Conservation (phyloP, 345 rosid species). For the Xanthoceras sorbifolium region DNA sequence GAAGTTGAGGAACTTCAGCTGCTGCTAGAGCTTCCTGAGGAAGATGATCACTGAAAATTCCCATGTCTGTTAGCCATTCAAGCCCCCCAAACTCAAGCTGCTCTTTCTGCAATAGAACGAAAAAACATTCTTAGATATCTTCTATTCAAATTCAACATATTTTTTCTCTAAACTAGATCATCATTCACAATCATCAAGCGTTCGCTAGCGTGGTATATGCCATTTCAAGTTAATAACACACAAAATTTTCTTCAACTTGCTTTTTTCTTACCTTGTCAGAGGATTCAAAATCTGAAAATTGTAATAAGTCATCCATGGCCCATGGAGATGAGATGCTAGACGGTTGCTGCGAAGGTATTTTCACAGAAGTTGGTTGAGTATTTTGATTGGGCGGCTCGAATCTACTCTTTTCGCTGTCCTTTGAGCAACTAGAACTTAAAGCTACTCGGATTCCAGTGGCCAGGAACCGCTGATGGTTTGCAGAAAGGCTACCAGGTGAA, state of each 20-base stretch:
- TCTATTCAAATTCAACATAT: background rate
- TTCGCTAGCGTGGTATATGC: background rate
- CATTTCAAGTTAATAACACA: background rate
- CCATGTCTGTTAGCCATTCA: slow-evolving; percentile 83
- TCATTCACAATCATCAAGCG: background rate
- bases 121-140: background rate
- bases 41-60: slow-evolving; percentile 63
- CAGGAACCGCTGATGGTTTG: slow-evolving; percentile 84
- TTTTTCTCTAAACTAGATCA: background rate
- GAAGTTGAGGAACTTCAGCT: slow-evolving; percentile 92
- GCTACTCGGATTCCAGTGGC: slow-evolving; percentile 94
- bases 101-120: slow-evolving; percentile 54
- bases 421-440: slow-evolving; percentile 59
- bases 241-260: background rate
- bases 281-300: slow-evolving; percentile 66
- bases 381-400: slow-evolving; percentile 68
- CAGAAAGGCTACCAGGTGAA: slow-evolving; percentile 70
- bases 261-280: slow-evolving; percentile 61
- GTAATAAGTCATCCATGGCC: slow-evolving; percentile 78
- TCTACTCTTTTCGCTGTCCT: slow-evolving; percentile 42
- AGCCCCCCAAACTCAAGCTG: slow-evolving; percentile 75
- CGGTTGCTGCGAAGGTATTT: slow-evolving; percentile 47
- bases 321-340: slow-evolving; percentile 53
- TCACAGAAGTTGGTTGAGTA: slow-evolving; percentile 39
- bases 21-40: slow-evolving; percentile 63